Base-by-base conservation (phyloP, 495 filamentous ascomycete genomes). In the Hypoxylon fuscum region DNA sequence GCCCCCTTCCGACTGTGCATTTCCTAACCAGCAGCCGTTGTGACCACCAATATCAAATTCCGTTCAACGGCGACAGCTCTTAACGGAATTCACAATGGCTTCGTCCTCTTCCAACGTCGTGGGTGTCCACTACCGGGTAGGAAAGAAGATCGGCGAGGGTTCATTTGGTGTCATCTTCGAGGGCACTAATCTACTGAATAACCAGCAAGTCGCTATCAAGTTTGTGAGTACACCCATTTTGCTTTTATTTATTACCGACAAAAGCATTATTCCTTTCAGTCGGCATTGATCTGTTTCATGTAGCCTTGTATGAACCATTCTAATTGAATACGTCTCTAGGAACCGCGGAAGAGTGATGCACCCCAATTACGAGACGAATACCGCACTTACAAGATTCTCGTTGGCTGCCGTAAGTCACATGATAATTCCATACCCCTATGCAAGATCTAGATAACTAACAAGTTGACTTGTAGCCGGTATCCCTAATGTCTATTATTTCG, bases 401-500 rank as follows among this genome's bases (percentile, higher is more conserved):
- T 99, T 54, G 96, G 95, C 74, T 99, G 96, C 79, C 94, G 95
- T 98, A 78, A 87, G 94, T 96, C 4, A 17, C 44, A 27, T 32
- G 46, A 44, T 23, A 27, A 15, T 5, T 11, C n/a, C 34, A 4
- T 7, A 7, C 12, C 25, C 25, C 55, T 11, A 15, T 31, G 27
- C 25, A 61, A 34, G 55, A 43, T 8, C 21, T 29, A n/a, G 11
- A n/a, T 64, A 15, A 71, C 64, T 60, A 41, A 61, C 56, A 34
- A 46, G 5, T 35, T 48, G 15, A 31, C n/a, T 60, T 60, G 35
- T 62, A 98, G 95, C 95, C 55, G 95, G 95, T 67, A 98, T 99
- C 66, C 95, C 95, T 69, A 98, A 99, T 87, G 95, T 99, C 71
- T 99, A 99, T 79, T 99, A 99, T 78, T 99, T 98, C 66, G 95